Evolutionary conservation across 2,329 filamentous ascomycete genomes (phyloP).

Genomic region (Metarhizium rileyi): DNA sequence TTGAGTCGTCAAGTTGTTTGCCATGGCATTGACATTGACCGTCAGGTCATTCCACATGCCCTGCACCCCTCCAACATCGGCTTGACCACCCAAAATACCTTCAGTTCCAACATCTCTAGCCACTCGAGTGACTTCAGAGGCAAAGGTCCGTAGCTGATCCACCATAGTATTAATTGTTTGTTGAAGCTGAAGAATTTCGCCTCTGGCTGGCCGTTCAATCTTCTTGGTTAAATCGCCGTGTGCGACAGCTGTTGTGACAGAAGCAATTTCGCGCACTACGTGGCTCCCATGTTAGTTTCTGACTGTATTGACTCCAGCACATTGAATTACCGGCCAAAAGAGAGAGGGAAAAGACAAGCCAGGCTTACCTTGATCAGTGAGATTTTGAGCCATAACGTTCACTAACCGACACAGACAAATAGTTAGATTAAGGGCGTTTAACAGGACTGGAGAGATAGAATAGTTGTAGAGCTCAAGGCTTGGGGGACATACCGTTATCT

Average conservation of each 20-base stretch:
- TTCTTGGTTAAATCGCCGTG: constrained; percentile 78
- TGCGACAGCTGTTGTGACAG: constrained; percentile 74
- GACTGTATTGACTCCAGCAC: not conserved
- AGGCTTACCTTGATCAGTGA: constrained; percentile 58
- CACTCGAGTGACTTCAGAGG: constrained; percentile 73
- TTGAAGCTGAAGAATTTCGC: constrained; percentile 74
- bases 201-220: constrained; percentile 69
- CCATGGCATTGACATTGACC: constrained; percentile 82
- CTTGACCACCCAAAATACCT: constrained; percentile 72
- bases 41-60: constrained; percentile 86
- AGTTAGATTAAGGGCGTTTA: constrained; percentile 1
- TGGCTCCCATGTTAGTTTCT: constrained; percentile 8
- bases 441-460: not conserved
- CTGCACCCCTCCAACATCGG: constrained; percentile 73
- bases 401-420: constrained; percentile 37
- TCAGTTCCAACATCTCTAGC: constrained; percentile 78
- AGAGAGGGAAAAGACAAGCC: not conserved
- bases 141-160: constrained; percentile 73
- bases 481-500: constrained; percentile 54
- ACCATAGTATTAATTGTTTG: constrained; percentile 89
- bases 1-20: constrained; percentile 77
- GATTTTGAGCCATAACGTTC: constrained; percentile 75
- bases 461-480: not conserved
- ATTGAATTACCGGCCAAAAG: not conserved
- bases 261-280: constrained; percentile 70